Evolutionary conservation across 805 yeast species (phyloP).

Genomic region (Pichia ethanolica): DNA sequence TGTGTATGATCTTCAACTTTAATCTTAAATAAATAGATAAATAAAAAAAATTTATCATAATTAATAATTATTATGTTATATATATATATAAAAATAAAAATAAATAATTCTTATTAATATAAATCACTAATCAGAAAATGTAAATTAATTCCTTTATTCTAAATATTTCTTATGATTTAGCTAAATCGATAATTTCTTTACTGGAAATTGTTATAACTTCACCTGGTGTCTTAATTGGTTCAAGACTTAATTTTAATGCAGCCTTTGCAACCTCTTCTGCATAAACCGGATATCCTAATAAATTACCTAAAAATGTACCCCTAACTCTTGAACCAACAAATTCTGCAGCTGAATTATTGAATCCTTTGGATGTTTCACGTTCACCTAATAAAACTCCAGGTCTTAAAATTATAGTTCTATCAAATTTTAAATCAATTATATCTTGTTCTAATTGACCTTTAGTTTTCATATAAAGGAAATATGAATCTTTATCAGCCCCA

Average conservation of each 20-base stretch:
- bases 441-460: constrained; percentile 76
- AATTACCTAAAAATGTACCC: constrained; percentile 28
- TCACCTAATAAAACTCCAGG: constrained; percentile 74
- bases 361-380: constrained; percentile 38
- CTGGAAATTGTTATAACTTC: constrained; percentile 20
- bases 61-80: constrained; percentile 2
- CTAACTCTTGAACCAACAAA: constrained; percentile 28
- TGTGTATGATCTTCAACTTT: background rate
- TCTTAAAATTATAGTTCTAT: constrained; percentile 63
- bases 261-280: constrained; percentile 62
- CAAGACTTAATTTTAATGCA: constrained; percentile 24
- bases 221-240: constrained; percentile 18
- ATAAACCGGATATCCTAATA: constrained; percentile 39
- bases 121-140: background rate
- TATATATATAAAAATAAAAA: background rate
- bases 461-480: constrained; percentile 53
- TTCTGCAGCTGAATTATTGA: constrained; percentile 26
- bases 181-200: constrained; percentile 18
- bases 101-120: constrained; percentile 4
- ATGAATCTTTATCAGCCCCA: constrained; percentile 56
- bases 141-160: too few species aligned
- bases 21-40: background rate
- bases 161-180: background rate
- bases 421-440: constrained; percentile 53
- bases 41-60: too few species aligned